Percentiles rank a stretch among this genome's conserved stretches.
phyloP scores from a whole-genome alignment of 2,329 filamentous ascomycete genomes.

The Cadophora sp. region DNA sequence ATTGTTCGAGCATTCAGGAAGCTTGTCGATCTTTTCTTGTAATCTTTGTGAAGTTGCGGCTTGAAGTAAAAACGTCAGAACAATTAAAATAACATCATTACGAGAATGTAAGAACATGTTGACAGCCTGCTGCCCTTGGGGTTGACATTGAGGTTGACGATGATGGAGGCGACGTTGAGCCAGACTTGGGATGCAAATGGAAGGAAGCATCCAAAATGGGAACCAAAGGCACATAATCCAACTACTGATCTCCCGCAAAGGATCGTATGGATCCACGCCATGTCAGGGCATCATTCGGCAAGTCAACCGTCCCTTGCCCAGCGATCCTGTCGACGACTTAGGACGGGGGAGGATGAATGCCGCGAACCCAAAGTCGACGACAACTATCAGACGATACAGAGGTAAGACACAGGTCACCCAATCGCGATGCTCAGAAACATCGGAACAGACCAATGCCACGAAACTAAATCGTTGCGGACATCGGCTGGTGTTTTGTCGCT shows the following conservation, averaged over 20 bases:
- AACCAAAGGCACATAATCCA: not conserved
- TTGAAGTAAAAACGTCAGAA: not conserved
- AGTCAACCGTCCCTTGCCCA: not conserved
- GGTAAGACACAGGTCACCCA: constrained; percentile 6
- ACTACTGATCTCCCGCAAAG: constrained; percentile 11
- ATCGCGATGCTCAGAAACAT: constrained; percentile 10
- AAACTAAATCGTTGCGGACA: not conserved
- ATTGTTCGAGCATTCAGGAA: constrained; percentile 8
- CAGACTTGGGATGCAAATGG: constrained; percentile 8
- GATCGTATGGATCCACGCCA: not conserved
- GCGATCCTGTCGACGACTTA: not conserved
- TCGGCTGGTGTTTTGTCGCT: constrained; percentile 9
- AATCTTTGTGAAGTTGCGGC: not conserved
- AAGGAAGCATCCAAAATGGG: not conserved
- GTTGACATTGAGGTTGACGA: not conserved
- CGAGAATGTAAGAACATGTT: constrained; percentile 3
- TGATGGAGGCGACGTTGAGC: not conserved
- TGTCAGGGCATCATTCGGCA: constrained; percentile 2
- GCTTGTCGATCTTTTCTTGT: constrained; percentile 3
- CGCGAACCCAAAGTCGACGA: constrained; percentile 1
- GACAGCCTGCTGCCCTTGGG: constrained; percentile 13
- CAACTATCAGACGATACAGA: constrained; percentile 11
- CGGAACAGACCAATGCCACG: not conserved
- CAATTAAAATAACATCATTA: constrained; percentile 7
- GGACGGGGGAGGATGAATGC: not conserved